Conservation (phyloP, 2,329 filamentous ascomycete genomes). For the Dothistroma pini region DNA sequence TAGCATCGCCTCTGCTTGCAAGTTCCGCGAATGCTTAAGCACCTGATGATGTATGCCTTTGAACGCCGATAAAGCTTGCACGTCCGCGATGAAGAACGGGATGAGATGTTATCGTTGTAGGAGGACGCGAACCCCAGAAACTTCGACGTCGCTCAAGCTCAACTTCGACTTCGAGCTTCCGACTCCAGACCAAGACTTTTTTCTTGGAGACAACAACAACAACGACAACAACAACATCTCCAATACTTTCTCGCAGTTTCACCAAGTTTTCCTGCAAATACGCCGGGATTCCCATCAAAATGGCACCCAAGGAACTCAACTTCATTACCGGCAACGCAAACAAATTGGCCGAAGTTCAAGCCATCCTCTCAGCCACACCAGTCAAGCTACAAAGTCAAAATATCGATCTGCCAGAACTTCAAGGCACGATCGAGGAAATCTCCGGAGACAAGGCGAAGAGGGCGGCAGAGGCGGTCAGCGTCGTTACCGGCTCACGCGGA, state of each 20-base stretch:
- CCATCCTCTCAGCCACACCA: constrained; percentile 67
- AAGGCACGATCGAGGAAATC: constrained; percentile 89
- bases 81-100: not conserved
- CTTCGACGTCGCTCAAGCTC: not conserved
- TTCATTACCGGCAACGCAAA: constrained; percentile 98
- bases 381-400: constrained; percentile 71
- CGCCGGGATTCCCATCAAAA: constrained; percentile 4
- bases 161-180: not conserved
- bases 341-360: constrained; percentile 85
- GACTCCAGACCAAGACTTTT: not conserved
- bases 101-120: not conserved
- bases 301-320: constrained; percentile 58
- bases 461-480: constrained; percentile 69
- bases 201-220: not conserved
- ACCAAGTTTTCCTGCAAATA: not conserved
- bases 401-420: constrained; percentile 82
- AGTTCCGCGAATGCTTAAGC: too few relatives aligned
- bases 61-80: not conserved
- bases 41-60: too few relatives aligned
- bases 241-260: not conserved
- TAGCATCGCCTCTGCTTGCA: too few relatives aligned
- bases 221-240: not conserved
- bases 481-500: not conserved
- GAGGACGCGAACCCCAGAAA: not conserved
- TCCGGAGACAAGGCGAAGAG: constrained; percentile 80